Base-by-base conservation (phyloP, 2,329 filamentous ascomycete species). In the Xylariaceae sp. region DNA sequence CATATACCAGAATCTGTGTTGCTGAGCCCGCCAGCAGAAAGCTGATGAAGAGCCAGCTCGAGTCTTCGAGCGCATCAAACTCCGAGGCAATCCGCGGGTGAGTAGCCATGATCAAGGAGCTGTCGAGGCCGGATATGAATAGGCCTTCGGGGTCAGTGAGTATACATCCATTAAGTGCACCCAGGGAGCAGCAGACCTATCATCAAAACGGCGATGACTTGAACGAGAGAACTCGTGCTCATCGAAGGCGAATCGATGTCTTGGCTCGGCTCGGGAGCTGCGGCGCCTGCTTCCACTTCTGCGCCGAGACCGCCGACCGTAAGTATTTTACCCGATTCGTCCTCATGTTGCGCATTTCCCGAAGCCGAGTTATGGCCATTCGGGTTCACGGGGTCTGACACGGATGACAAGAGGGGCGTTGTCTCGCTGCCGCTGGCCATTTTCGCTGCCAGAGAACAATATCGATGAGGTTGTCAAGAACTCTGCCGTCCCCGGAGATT, bases 121-220 rank as follows among this genome's bases (percentile, higher is more conserved):
- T 64, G 53, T 89, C 85, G 13, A 77, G 74, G 41, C 82, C 81
- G 6, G 76, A 74, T 11, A 85, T 75, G 50, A 88, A 86, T 12
- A 83, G 78, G 6, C 56, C 57, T 60, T 44, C 34, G 22, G 22
- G 22, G 11, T 26, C 22, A 11, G n/a, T n/a, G n/a, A n/a, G n/a
- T n/a, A n/a, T n/a, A 18, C 9, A 48, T 42, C 47, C 40, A 50
- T 45, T 6, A 11, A 26, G 22, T 6, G 22, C 6, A 11, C n/a
- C n/a, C n/a, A 26, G 22, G 11, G 22, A 26, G 22, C 22, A 6
- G 31, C 37, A 4, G 4, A 39, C 37, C 37, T 32, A 39, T 39
- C 37, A 39, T 39, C 4, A 39, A 9, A 3, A 39, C 37, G 18
- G 28, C 37, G 18, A 34, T 19, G 28, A 34, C 19, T 29, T 33